Evolutionary conservation across 176 grass and related monocot species (phyloP).

Genomic region (Hyparrhenia diplandra): DNA sequence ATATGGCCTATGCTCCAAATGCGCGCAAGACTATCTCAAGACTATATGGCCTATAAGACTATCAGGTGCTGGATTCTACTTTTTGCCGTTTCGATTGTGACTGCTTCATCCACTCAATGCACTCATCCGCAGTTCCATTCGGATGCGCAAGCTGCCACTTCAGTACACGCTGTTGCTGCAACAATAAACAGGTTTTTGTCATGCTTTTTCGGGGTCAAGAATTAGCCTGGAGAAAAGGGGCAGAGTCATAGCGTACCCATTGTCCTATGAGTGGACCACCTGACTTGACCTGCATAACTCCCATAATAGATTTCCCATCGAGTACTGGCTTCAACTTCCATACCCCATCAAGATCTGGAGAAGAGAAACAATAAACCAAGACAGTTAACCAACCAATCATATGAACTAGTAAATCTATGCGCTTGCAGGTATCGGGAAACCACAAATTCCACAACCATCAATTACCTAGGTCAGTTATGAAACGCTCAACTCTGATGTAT

Average conservation of each 20-base stretch:
- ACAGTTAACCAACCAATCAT: not conserved
- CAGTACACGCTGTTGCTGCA: constrained; percentile 73
- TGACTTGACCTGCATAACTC: constrained; percentile 70
- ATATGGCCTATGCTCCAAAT: not conserved
- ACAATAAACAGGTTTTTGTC: not conserved
- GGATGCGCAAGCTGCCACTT: constrained; percentile 97
- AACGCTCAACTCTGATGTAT: constrained; percentile 43
- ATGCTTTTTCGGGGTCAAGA: not conserved
- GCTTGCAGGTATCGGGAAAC: not conserved
- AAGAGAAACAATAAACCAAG: not conserved
- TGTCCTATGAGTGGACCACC: constrained; percentile 77
- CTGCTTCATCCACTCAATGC: constrained; percentile 87
- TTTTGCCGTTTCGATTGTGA: constrained; percentile 82
- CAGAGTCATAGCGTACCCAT: constrained; percentile 54
- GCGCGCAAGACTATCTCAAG: no score
- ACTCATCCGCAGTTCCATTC: constrained; percentile 55
- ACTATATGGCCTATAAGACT: no score
- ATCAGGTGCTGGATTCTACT: constrained; percentile 34
- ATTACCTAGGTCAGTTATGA: constrained; percentile 62
- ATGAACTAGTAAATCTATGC: not conserved
- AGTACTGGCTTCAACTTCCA: constrained; percentile 84
- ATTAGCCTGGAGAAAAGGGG: not conserved
- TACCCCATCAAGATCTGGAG: constrained; percentile 65
- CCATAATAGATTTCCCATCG: constrained; percentile 87
- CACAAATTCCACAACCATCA: not conserved